phyloP scores from a whole-genome alignment of 306 rosid genomes.

The Adenanthera pavonina region DNA sequence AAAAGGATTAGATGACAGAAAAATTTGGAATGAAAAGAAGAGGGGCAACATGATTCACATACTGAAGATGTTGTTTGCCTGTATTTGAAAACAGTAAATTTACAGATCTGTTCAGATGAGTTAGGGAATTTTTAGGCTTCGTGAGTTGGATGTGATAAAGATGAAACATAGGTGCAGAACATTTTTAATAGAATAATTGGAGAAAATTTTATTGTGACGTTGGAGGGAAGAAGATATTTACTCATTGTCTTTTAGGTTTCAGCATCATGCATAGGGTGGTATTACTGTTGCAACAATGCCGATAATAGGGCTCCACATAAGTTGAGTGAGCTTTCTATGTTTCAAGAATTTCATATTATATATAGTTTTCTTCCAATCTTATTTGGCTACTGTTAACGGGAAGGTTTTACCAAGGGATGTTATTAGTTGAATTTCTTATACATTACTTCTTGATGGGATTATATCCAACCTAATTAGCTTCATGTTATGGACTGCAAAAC shows the following conservation, averaged over 20 bases:
- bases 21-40: background rate
- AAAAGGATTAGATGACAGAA: slow-evolving; percentile 5
- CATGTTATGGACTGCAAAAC: slow-evolving; percentile 10
- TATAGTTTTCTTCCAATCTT: background rate
- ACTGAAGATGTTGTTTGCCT: slow-evolving; percentile 2
- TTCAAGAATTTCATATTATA: background rate
- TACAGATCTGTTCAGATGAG: background rate
- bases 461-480: slow-evolving; percentile 13
- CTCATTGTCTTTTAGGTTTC: background rate
- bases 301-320: background rate
- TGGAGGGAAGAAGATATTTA: background rate
- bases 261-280: background rate
- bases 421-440: background rate
- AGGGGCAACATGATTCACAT: background rate
- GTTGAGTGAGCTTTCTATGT: slow-evolving; percentile 1
- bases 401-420: slow-evolving; percentile 11
- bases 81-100: background rate
- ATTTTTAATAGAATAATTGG: slow-evolving; percentile 10
- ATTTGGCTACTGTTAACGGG: background rate
- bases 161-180: background rate
- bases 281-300: background rate
- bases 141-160: slow-evolving; percentile 13
- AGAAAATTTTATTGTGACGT: background rate
- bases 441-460: background rate
- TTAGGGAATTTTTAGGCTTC: slow-evolving; percentile 12